Evolutionary conservation across 305 asterid genomes (phyloP), one percentile per base, ranked within the genome.

Genomic region (Salvia sclarea): DNA sequence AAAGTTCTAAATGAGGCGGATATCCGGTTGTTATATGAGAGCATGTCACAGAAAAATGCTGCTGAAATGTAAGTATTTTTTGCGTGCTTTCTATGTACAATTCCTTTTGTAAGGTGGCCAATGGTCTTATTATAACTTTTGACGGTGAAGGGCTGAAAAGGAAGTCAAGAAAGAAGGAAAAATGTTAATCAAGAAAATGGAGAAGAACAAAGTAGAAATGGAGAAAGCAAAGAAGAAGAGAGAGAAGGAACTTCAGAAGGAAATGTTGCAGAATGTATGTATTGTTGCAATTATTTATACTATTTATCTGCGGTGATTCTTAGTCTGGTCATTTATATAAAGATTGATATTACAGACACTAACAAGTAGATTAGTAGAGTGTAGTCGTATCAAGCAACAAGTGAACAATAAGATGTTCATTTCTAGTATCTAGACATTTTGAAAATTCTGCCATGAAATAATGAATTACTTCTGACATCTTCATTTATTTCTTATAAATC

Each of bases 201-300:
- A 92, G 89, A 92, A 80, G 72, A 83, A 69, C 83, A 86, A 85
- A 76, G 76, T 83, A 71, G 88, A 88, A 69, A 80, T 68, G 72
- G 97, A 86, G 83, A 92, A 84, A 75, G 92, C 84, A 77, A 90
- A 76, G 81, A 88, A 75, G 83, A 86, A 82, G 75, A 73, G 82
- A 78, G 86, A 86, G 28, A 80, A 77, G 72, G 90, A 88, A 78
- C 85, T 83, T 69, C 87, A 80, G 77, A 86, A 81, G 82, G 88
- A 88, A 82, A 86, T 84, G 69, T 31, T 90, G 84, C 95, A 75
- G 58, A 88, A 72, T 79, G 98, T 92, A 80, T 43, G 93, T 28
- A 22, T 24, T 4, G 7, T 53, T 58, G 57, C 21, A 67, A 53
- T 40, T 22, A 43, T 18, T 20, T 74, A 35, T 20, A 3, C 35